phyloP scores from a whole-genome alignment of 2,329 filamentous ascomycete genomes.

The Chaetomium globosum region DNA sequence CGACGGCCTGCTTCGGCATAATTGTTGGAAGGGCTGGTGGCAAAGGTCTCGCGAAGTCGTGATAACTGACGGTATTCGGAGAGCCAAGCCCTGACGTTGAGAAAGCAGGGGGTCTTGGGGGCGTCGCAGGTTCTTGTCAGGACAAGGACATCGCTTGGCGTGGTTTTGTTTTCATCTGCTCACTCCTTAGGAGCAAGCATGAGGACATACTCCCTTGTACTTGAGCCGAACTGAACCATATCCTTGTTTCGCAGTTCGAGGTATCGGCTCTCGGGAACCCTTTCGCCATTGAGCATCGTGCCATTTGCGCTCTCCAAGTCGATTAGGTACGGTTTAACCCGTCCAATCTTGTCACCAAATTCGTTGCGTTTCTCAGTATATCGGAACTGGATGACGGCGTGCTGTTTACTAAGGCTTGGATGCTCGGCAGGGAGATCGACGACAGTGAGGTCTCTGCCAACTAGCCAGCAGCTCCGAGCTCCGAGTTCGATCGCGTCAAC shows the following conservation, averaged over 20 bases:
- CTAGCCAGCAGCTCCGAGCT: slow-evolving; percentile 82
- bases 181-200: slow-evolving; percentile 65
- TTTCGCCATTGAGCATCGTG: slow-evolving; percentile 76
- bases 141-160: background rate
- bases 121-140: background rate
- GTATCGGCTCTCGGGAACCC: slow-evolving; percentile 74
- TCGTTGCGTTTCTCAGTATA: slow-evolving; percentile 82
- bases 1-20: slow-evolving; percentile 19
- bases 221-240: slow-evolving; percentile 83
- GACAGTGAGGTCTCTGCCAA: slow-evolving; percentile 78
- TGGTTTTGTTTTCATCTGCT: background rate
- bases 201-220: slow-evolving; percentile 90
- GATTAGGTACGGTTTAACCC: slow-evolving; percentile 83
- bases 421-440: slow-evolving; percentile 86
- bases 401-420: slow-evolving; percentile 91
- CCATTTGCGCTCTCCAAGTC: slow-evolving; percentile 94
- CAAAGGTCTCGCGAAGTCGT: background rate
- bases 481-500: slow-evolving; percentile 79
- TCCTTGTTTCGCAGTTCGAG: slow-evolving; percentile 87
- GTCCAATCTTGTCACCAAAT: slow-evolving; percentile 79
- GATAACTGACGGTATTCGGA: background rate
- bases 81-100: too few relatives aligned
- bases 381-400: slow-evolving; percentile 92
- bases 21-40: background rate
- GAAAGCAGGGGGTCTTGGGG: background rate